Evolutionary conservation across 768 basidiomycete genomes (phyloP), one percentile per base, ranked within the genome.

Genomic region (Kondoa malvinella): DNA sequence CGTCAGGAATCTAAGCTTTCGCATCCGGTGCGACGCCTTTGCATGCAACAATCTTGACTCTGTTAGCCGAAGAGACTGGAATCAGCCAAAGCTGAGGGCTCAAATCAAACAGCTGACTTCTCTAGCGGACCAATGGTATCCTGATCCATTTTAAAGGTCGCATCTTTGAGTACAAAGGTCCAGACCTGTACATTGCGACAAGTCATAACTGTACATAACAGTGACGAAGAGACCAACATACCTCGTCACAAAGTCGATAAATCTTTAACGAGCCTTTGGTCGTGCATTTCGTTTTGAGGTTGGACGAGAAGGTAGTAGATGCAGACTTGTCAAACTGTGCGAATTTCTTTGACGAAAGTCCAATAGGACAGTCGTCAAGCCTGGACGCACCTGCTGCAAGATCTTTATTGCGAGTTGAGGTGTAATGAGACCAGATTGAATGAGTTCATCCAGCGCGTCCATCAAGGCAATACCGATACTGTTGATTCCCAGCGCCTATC

Each of bases 351-450:
- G 50, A 68, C 15, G 33, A 40, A 29, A 33, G 56, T 29, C 21
- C 3, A 12, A 17, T n/a, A 16, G 56, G 30, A 40, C 34, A 4
- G n/a, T 21, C n/a, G 2, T 15, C 57, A 59, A 60, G 4, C 29
- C 1, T 25, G 14, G 25, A 70, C 76, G 67, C 67, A 95, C 94
- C 88, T 96, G 94, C 76, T 88, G 87, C 68, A 97, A 79, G n/a
- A 95, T 90, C 78, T 94, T 89, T 87, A 96, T 90, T n/a, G 94
- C 95, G 72, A 97, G 78, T 79, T 97, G 94, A 15, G 94, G 94
- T 25, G 92, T 94, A 74, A 99, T 99, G 63, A 89, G 85, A 1
- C 94, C 94, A 75, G 87, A 88, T 59, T 92, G 94, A 74, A 99
- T 96, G 72, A 99, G 84, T 79, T 97, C 94, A 79, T 99, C 95